Evolutionary conservation across 2,329 filamentous ascomycete species (phyloP).

Genomic region (Microsporum ferrugineum): DNA sequence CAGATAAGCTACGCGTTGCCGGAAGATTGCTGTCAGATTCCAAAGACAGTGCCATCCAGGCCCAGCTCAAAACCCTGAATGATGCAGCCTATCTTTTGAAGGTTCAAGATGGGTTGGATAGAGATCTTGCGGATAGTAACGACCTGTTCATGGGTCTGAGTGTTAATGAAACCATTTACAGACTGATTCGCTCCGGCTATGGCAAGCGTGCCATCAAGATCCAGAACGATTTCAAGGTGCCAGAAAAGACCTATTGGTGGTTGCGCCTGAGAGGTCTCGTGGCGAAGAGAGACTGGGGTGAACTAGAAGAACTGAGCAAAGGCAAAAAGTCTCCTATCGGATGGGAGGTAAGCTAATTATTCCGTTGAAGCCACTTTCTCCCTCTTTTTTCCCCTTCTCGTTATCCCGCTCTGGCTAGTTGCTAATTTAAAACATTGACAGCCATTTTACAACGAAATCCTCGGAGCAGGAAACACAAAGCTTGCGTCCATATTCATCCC

Average conservation of each 20-base stretch:
- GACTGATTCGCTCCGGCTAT: conserved; percentile 71
- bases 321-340: conserved; percentile 80
- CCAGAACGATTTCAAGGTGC: conserved; percentile 82
- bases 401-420: neutral
- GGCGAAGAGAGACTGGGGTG: conserved; percentile 79
- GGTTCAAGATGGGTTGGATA: conserved; percentile 78
- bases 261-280: conserved; percentile 74
- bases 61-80: conserved; percentile 63
- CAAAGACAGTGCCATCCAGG: conserved; percentile 54
- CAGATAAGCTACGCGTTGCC: conserved; percentile 81
- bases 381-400: neutral
- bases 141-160: conserved; percentile 65
- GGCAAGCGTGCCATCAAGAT: conserved; percentile 76
- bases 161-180: conserved; percentile 85
- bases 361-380: neutral
- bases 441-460: conserved; percentile 83
- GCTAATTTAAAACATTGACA: conserved; percentile 27
- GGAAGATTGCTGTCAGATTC: conserved; percentile 72
- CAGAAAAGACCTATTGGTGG: conserved; percentile 87
- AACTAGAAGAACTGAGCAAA: conserved; percentile 71
- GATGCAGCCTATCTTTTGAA: conserved; percentile 70
- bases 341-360: conserved; percentile 62
- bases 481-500: conserved; percentile 73
- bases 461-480: conserved; percentile 81
- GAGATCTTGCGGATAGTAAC: conserved; percentile 57